Base-by-base conservation (phyloP, 352 stramenopile genomes). In the Globisporangium canariense region DNA sequence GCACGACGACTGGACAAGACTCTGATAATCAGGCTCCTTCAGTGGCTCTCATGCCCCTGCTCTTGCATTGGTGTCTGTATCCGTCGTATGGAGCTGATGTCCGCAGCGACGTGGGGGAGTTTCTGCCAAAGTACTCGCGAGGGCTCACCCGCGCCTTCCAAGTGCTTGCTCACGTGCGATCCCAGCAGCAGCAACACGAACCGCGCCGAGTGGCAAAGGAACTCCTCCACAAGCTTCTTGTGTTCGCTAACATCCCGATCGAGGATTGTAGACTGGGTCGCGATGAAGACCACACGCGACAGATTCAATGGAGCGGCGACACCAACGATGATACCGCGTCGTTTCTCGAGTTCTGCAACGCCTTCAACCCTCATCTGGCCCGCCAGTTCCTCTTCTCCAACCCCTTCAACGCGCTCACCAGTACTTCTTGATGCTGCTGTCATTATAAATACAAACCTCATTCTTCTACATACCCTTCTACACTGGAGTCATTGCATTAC, bases 331-430 rank as follows among this genome's bases (percentile, higher is more conserved):
- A 20, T 4, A 28, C 30, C 4, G 34, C 53, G 1, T 10, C 49
- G 45, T 87, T 88, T 55, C 25, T 74, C 38, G 28, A 46, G 10
- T 81, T 85, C 67, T 77, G 67, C 25, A 51, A 72, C 16, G 68
- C 69, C 4, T 75, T 67, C 45, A 59, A 77, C 9, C 36, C 58
- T 14, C 47, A 67, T 14, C 59, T 88, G 38, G 59, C 69, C 2
- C 41, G 58, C 1, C 65, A 71, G 32, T 83, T 88, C 54, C 50
- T 74, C 40, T 67, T 87, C 16, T 61, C 61, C n/a, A 78, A 89
- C 47, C 72, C 76, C 11, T 65, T 86, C 22, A 69, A 76, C 25
- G 74, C 71, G 30, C 64, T 69, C 22, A 16, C 60, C n/a, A 34
- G n/a, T n/a, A 5, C 22, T 1, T 25, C 51, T 58, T 58, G 30